phyloP scores from a whole-genome alignment of 2,329 filamentous ascomycete species.

The Pestalotiopsis sp. region DNA sequence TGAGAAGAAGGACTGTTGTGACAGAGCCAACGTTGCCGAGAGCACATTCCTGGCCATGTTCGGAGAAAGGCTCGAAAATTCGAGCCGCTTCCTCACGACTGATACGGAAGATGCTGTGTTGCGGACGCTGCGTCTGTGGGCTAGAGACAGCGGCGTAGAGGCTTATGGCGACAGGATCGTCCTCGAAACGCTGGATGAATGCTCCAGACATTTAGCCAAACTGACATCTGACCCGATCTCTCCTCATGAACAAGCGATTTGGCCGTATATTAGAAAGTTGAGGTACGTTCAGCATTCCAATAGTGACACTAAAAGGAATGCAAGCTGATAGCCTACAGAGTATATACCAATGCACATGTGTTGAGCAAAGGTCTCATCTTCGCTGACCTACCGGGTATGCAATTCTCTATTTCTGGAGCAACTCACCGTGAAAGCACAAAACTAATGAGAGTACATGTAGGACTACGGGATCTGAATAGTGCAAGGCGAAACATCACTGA shows the following conservation, averaged over 20 bases:
- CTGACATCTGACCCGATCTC: constrained; percentile 39
- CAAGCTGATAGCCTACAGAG: constrained; percentile 32
- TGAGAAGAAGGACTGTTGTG: constrained; percentile 26
- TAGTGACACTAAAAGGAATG: background rate
- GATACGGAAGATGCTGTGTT: constrained; percentile 18
- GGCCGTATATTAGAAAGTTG: constrained; percentile 49
- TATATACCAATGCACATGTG: constrained; percentile 45
- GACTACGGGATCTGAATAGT: constrained; percentile 48
- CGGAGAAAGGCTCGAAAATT: constrained; percentile 20
- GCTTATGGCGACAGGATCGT: constrained; percentile 7
- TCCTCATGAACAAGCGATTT: constrained; percentile 27
- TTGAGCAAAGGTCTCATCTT: constrained; percentile 50
- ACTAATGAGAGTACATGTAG: constrained; percentile 25
- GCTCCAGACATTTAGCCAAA: constrained; percentile 34
- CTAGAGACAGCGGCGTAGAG: constrained; percentile 15
- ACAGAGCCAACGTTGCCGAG: constrained; percentile 34
- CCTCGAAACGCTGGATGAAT: constrained; percentile 25
- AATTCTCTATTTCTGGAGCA: background rate
- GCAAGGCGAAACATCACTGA: constrained; percentile 47
- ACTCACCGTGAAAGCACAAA: background rate
- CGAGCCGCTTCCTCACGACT: constrained; percentile 21
- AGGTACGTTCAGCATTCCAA: constrained; percentile 30
- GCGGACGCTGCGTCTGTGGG: constrained; percentile 25
- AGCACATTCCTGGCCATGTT: constrained; percentile 43
- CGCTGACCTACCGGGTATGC: constrained; percentile 49